A percentile compares a stretch with the other conserved stretches of the same genome.
phyloP scores from a whole-genome alignment of 2,329 filamentous ascomycete species.

The Paracoccidioides lutzii region DNA sequence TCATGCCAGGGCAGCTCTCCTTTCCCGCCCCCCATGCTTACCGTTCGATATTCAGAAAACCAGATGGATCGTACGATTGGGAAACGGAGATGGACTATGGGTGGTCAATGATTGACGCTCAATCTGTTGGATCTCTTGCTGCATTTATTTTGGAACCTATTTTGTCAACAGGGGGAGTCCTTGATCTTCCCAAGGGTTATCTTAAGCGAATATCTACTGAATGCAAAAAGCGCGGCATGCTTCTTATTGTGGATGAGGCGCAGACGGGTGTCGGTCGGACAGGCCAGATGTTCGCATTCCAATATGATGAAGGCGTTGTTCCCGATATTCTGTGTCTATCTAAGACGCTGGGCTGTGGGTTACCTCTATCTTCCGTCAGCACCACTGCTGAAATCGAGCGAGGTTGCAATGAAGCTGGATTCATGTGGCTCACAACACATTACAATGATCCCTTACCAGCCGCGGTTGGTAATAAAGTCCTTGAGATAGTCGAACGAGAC shows the following conservation, averaged over 20 bases:
- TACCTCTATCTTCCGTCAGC: slow-evolving; percentile 46
- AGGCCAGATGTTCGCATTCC: slow-evolving; percentile 47
- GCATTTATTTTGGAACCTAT: slow-evolving; percentile 53
- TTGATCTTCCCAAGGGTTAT: slow-evolving; percentile 47
- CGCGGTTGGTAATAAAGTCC: slow-evolving; percentile 47
- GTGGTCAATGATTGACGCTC: slow-evolving; percentile 47
- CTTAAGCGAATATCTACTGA: slow-evolving; percentile 42
- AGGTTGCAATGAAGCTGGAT: slow-evolving; percentile 37
- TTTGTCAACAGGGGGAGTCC: slow-evolving; percentile 46
- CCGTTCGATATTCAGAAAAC: slow-evolving; percentile 46
- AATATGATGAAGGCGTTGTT: slow-evolving; percentile 35
- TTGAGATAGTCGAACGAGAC: slow-evolving; percentile 49
- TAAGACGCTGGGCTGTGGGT: slow-evolving; percentile 49
- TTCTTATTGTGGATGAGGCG: slow-evolving; percentile 48
- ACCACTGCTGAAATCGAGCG: slow-evolving; percentile 43
- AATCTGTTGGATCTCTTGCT: slow-evolving; percentile 48
- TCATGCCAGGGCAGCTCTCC: slow-evolving; percentile 44
- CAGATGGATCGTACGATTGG: slow-evolving; percentile 53
- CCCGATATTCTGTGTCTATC: slow-evolving; percentile 48
- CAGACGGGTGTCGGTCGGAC: slow-evolving; percentile 46
- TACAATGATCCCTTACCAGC: slow-evolving; percentile 50
- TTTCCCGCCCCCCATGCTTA: slow-evolving; percentile 50
- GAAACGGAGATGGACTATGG: slow-evolving; percentile 50
- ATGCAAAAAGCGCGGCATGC: slow-evolving; percentile 43
- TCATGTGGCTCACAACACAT: slow-evolving; percentile 47